Evolutionary conservation across 257 asterid species (phyloP).

Genomic region (Oldenlandia corymbosa): DNA sequence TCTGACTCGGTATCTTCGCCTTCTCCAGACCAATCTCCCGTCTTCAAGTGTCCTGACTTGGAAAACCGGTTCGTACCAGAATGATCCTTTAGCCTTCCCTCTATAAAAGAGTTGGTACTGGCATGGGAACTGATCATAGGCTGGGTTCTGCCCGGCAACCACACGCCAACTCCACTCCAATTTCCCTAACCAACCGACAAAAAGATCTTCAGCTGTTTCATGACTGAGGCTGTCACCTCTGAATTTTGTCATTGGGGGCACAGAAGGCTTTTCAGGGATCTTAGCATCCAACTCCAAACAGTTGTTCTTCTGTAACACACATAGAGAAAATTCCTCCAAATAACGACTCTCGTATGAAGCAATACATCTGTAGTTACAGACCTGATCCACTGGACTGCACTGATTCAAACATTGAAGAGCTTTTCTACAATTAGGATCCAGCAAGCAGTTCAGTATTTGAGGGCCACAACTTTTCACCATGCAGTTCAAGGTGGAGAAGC

Average conservation of each 20-base stretch:
- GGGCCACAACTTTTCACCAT: constrained; percentile 81
- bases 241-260: constrained; percentile 54
- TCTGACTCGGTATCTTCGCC: constrained; percentile 74
- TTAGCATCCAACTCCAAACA: constrained; percentile 77
- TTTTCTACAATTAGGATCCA: constrained; percentile 76
- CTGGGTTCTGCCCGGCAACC: constrained; percentile 93
- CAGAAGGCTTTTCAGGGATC: constrained; percentile 68
- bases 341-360: constrained; percentile 78
- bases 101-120: constrained; percentile 86
- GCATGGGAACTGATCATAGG: constrained; percentile 95
- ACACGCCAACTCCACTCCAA: constrained; percentile 96
- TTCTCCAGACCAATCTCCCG: constrained; percentile 73
- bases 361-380: constrained; percentile 75
- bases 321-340: constrained; percentile 76
- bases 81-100: constrained; percentile 84
- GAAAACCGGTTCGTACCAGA: constrained; percentile 93
- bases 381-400: constrained; percentile 93
- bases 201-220: constrained; percentile 85
- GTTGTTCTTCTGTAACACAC: constrained; percentile 77
- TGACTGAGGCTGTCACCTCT: constrained; percentile 50
- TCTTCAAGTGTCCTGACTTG: constrained; percentile 63
- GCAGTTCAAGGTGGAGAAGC: constrained; percentile 71
- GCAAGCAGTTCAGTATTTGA: constrained; percentile 69
- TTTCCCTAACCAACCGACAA: constrained; percentile 80
- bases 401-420: constrained; percentile 87